Conservation (phyloP, 1,139 yeast genomes). For the Martiniozyma asiatica region DNA sequence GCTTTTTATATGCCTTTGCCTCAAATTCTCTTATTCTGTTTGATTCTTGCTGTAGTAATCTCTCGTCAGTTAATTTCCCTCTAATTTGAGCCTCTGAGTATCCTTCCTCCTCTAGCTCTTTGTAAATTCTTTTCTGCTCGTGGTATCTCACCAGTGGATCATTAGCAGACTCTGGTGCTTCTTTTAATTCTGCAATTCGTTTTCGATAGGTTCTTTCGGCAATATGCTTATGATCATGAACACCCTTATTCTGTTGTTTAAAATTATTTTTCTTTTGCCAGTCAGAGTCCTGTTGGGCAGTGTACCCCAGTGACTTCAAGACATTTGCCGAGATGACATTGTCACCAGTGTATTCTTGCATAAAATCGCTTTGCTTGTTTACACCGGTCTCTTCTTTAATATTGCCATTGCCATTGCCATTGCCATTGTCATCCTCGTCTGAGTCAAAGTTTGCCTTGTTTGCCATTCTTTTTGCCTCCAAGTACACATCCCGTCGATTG, state of each 20-base stretch:
- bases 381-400: slow-evolving; percentile 29
- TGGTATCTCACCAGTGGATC: slow-evolving; percentile 28
- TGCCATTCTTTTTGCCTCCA: slow-evolving; percentile 8
- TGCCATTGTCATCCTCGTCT: slow-evolving; percentile 15
- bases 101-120: slow-evolving; percentile 15
- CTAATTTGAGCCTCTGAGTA: slow-evolving; percentile 18
- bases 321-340: slow-evolving; percentile 30
- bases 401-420: slow-evolving; percentile 23
- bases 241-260: slow-evolving; percentile 17
- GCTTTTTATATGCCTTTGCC: slow-evolving; percentile 6
- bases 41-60: slow-evolving; percentile 4
- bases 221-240: slow-evolving; percentile 30
- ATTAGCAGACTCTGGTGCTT: too few relatives aligned
- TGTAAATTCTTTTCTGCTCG: slow-evolving; percentile 22
- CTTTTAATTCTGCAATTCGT: slow-evolving; percentile 26
- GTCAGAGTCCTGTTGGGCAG: slow-evolving; percentile 54
- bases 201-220: slow-evolving; percentile 47
- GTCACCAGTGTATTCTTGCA: slow-evolving; percentile 27
- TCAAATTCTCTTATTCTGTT: slow-evolving; percentile 7
- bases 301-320: slow-evolving; percentile 43
- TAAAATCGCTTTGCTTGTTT: too few relatives aligned
- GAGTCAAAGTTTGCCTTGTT: not conserved
- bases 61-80: slow-evolving; percentile 13
- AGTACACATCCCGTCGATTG: slow-evolving; percentile 9
- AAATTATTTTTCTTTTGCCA: slow-evolving; percentile 41